Evolutionary conservation across 306 rosid genomes (phyloP), one percentile per base, ranked within the genome.

Genomic region (Psophocarpus tetragonolobus): DNA sequence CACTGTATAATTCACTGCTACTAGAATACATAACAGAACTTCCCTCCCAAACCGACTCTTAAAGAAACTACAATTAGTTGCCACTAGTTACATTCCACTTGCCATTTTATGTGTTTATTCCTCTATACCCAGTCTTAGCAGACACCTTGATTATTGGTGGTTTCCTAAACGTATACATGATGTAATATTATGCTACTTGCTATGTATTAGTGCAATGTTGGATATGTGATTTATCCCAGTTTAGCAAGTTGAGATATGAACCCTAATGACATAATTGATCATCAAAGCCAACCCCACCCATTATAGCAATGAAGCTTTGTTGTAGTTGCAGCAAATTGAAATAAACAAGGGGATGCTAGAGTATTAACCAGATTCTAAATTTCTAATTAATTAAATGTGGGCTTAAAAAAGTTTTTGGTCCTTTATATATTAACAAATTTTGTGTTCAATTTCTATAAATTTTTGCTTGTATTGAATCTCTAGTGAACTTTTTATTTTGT

Each of bases 171-270:
- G 11, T 48, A 48, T 48, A 17, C 3, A 48, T 17, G 56, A n/a
- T 45, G 51, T 45, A 45, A 41, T 73, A 39, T 78, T 74, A 44
- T 50, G 29, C 60, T 62, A 21, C 50, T 73, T 18, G 7, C 9
- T 4, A 53, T 57, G 48, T 56, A 3, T 57, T 36, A 27, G 8
- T 68, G 60, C 21, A 78, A 48, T 67, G 65, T 13, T 66, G 60
- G 71, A 45, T 78, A 35, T 58, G 74, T 68, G 21, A 42, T 71
- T 44, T 29, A 53, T 77, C 71, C 48, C 14, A 36, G 20, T 51
- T 62, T 45, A 45, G 29, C 68, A 62, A 62, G 50, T 29, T 67
- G 62, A 62, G 20, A 32, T 71, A 30, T 76, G 74, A 68, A 62
- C 20, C 51, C 51, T 45, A 45, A 45, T 45, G 8, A 20, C 51